Evolutionary conservation across 345 rosid species (phyloP).

Genomic region (Lumnitzera racemosa): DNA sequence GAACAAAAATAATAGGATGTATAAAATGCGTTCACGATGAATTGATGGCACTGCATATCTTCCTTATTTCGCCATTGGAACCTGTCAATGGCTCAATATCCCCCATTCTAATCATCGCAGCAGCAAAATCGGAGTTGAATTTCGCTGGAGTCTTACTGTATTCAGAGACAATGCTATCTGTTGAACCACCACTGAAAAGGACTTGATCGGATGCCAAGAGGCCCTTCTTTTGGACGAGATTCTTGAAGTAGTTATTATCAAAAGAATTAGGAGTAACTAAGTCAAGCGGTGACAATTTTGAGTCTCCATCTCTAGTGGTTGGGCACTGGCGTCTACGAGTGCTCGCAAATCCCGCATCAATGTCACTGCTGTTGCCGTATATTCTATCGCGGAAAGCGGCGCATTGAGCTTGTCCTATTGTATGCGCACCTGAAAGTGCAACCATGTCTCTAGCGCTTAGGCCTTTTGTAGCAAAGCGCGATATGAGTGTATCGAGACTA

Average conservation of each 20-base stretch:
- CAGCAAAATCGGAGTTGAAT: conserved; percentile 13
- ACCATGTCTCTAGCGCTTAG: conserved; percentile 15
- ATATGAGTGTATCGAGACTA: conserved; percentile 2
- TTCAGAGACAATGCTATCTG: conserved; percentile 32
- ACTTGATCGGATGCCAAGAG: conserved; percentile 46
- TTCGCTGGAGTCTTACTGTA: conserved; percentile 25
- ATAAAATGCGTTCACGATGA: background rate
- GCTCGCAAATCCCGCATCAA: conserved; percentile 31
- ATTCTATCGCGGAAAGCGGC: conserved; percentile 30
- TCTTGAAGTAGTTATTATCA: conserved; percentile 47
- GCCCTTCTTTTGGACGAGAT: conserved; percentile 43
- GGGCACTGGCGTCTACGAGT: conserved; percentile 37
- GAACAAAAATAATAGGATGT: too few relatives aligned
- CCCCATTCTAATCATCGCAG: conserved; percentile 13
- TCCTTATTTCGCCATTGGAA: conserved; percentile 9
- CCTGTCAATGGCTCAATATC: conserved; percentile 7
- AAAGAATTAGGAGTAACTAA: conserved; percentile 40
- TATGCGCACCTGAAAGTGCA: conserved; percentile 29
- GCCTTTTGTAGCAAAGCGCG: conserved; percentile 9
- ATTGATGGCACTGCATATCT: conserved; percentile 4
- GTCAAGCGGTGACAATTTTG: conserved; percentile 32
- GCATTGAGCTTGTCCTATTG: conserved; percentile 50
- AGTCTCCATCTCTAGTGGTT: conserved; percentile 14
- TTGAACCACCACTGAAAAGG: conserved; percentile 36
- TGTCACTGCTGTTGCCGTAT: conserved; percentile 36